Evolutionary conservation across 73 alveolate genomes (phyloP).

Genomic region (Urostyla sp.): DNA sequence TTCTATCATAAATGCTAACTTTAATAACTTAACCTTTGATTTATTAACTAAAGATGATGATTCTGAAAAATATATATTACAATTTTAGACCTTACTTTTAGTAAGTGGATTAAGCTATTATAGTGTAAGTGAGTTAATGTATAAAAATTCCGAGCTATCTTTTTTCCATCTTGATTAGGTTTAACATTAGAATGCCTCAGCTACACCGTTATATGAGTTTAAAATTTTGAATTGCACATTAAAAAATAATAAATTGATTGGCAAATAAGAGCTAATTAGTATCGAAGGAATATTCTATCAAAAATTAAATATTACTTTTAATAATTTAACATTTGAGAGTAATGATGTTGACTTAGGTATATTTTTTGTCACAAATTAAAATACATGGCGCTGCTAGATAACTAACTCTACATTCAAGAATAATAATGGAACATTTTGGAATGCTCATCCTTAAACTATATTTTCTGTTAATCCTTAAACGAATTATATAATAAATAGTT

Average conservation of each 20-base stretch:
- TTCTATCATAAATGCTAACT: background rate
- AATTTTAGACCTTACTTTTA: constrained; percentile 34
- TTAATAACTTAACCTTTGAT: constrained; percentile 3
- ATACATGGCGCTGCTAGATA: too few species aligned
- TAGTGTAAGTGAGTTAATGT: constrained; percentile 14
- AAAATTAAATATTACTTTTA: constrained; percentile 11
- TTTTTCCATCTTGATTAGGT: constrained; percentile 10
- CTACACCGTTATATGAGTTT: background rate
- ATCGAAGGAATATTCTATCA: constrained; percentile 41
- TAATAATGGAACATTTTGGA: too few species aligned
- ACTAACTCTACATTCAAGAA: too few species aligned
- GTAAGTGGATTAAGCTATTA: background rate
- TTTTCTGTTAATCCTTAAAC: too few species aligned
- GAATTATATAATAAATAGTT: too few species aligned
- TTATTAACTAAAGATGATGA: background rate
- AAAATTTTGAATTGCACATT: constrained; percentile 5
- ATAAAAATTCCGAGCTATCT: background rate
- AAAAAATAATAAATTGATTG: background rate
- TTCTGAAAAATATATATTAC: constrained; percentile 45
- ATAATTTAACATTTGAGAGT: too few species aligned
- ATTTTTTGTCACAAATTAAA: too few species aligned
- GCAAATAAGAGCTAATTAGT: constrained; percentile 43
- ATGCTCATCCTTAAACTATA: too few species aligned
- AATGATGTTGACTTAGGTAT: too few species aligned
- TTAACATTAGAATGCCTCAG: constrained; percentile 1